These are phyloP conservation scores for Entomortierella chlamydospora DNA, from an alignment of 192 early-diverging fungal species.

Conservation along the genomic window DNA sequence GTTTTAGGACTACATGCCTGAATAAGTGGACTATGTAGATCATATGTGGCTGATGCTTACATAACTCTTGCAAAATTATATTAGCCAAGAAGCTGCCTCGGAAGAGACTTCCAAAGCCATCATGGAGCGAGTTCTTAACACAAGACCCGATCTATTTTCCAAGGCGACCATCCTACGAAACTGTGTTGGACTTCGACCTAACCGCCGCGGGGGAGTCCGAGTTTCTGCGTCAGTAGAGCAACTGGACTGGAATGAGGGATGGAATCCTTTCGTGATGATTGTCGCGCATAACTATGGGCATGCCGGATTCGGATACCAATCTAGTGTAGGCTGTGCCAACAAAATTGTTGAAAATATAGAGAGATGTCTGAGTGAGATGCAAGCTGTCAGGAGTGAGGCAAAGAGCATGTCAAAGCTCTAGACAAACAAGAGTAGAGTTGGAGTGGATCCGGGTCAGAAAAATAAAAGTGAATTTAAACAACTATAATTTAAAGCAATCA, in stretches of 20 bases:
- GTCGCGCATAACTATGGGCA: slow-evolving; percentile 78
- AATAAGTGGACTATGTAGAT: too few species aligned
- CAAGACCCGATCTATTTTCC: slow-evolving; percentile 59
- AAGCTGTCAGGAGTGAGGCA: slow-evolving; percentile 5
- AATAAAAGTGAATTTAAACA: too few species aligned
- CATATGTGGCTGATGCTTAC: too few species aligned
- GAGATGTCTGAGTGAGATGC: slow-evolving; percentile 19
- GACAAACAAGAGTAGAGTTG: too few species aligned
- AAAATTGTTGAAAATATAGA: slow-evolving; percentile 57
- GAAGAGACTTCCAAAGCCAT: slow-evolving; percentile 58
- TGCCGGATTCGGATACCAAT: slow-evolving; percentile 71
- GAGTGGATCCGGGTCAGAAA: too few species aligned
- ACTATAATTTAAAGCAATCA: too few species aligned
- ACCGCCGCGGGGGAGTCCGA: slow-evolving; percentile 62
- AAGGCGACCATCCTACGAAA: slow-evolving; percentile 55
- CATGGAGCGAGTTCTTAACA: slow-evolving; percentile 43
- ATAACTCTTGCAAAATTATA: neutral
- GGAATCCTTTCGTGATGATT: slow-evolving; percentile 23
- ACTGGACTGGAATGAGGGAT: slow-evolving; percentile 43
- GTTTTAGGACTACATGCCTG: too few species aligned
- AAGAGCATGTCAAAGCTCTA: slow-evolving; percentile 21
- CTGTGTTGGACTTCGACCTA: slow-evolving; percentile 67
- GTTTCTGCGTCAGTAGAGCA: slow-evolving; percentile 60
- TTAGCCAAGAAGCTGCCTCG: slow-evolving; percentile 42
- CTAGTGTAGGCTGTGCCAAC: slow-evolving; percentile 70